Conservation (phyloP, 2,329 filamentous ascomycete species). For the Fusarium brachygibbosum region DNA sequence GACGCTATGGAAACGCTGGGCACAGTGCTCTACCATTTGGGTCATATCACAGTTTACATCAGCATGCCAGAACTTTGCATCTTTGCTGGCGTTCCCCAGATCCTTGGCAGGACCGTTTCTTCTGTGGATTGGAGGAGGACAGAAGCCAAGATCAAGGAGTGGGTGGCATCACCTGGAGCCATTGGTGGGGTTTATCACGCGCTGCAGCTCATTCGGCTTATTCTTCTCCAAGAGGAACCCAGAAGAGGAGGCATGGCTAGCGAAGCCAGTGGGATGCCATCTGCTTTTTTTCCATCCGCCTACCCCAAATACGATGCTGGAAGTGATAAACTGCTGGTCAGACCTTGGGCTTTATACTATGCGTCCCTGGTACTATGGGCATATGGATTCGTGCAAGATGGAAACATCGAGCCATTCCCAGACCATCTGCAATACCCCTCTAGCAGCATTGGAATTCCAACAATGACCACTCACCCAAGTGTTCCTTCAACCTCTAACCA, state of each 20-base stretch:
- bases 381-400: conserved; percentile 49
- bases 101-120: conserved; percentile 48
- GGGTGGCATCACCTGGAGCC: conserved; percentile 48
- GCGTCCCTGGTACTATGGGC: conserved; percentile 49
- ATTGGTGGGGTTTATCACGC: conserved; percentile 50
- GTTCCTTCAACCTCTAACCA: conserved; percentile 38
- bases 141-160: conserved; percentile 49
- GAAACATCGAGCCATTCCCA: conserved; percentile 47
- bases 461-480: conserved; percentile 36
- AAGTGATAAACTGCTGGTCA: conserved; percentile 44
- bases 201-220: conserved; percentile 46
- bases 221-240: conserved; percentile 44
- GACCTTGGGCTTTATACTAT: conserved; percentile 49
- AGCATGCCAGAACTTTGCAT: conserved; percentile 51
- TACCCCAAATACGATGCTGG: conserved; percentile 47
- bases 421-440: conserved; percentile 47
- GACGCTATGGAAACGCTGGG: conserved; percentile 49
- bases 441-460: conserved; percentile 22
- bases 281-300: conserved; percentile 35
- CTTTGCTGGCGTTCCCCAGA: conserved; percentile 48
- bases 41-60: conserved; percentile 49
- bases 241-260: conserved; percentile 27
- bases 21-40: conserved; percentile 48
- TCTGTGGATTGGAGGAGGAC: conserved; percentile 49
- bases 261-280: conserved; percentile 25